Evolutionary conservation across 208 protist genomes (phyloP).

Genomic region (Balamuthia mandrillaris): DNA sequence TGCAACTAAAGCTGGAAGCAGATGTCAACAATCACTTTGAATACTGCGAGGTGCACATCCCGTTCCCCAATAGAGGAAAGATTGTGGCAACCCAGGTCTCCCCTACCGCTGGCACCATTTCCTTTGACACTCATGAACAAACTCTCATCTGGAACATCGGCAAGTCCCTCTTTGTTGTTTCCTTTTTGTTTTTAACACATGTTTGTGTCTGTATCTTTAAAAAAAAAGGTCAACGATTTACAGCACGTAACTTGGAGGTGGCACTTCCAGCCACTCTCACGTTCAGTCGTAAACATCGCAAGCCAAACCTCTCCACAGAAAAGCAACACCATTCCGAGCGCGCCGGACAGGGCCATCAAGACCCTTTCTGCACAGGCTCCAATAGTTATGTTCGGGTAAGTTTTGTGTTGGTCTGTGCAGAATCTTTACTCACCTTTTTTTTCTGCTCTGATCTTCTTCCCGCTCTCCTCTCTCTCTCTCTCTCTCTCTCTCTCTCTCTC

Average conservation of each 20-base stretch:
- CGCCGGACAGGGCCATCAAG: neutral
- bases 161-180: no score
- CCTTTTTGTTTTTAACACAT: no score
- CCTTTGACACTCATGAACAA: neutral
- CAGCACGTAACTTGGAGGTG: conserved; percentile 24
- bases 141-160: conserved; percentile 7
- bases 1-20: conserved; percentile 23
- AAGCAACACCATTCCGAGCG: neutral
- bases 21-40: conserved; percentile 23
- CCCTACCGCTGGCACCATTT: neutral
- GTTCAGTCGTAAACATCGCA: no score
- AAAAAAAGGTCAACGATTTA: neutral
- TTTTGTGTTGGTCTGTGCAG: no score
- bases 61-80: conserved; percentile 20
- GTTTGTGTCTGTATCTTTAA: neutral
- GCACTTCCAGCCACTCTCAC: neutral
- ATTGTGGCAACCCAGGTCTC: conserved; percentile 1
- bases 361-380: conserved; percentile 11
- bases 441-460: no score
- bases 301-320: no score
- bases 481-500: neutral
- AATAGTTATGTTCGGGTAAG: neutral
- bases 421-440: no score
- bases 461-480: neutral
- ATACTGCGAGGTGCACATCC: conserved; percentile 18